phyloP scores from a whole-genome alignment of 140 eudicot species.

The Erigeron philadelphicus region DNA sequence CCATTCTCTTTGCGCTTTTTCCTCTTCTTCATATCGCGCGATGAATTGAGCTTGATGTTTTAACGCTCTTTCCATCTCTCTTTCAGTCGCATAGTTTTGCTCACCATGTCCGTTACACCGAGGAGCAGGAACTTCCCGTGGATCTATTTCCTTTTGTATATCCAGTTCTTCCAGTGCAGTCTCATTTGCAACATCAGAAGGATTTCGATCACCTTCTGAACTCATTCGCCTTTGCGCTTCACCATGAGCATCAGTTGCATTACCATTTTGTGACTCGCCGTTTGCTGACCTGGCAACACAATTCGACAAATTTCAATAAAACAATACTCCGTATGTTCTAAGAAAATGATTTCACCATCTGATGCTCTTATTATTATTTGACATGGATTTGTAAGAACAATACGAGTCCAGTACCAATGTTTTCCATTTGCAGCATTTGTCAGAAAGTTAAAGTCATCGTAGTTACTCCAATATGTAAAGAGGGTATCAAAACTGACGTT shows the following conservation, averaged over 20 bases:
- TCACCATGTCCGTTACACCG: slow-evolving; percentile 29
- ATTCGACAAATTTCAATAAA: slow-evolving; percentile 1
- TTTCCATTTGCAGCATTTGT: background rate
- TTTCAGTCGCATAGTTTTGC: slow-evolving; percentile 31
- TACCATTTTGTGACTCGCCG: slow-evolving; percentile 41
- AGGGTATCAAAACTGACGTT: background rate
- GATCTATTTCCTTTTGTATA: slow-evolving; percentile 23
- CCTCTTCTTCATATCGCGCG: slow-evolving; percentile 66
- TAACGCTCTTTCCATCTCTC: slow-evolving; percentile 65
- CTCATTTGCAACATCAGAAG: slow-evolving; percentile 36
- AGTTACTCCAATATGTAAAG: slow-evolving; percentile 13
- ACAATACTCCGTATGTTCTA: background rate
- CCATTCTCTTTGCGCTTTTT: slow-evolving; percentile 90
- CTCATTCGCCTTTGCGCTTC: slow-evolving; percentile 26
- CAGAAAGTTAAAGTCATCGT: slow-evolving; percentile 1
- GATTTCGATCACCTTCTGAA: slow-evolving; percentile 34
- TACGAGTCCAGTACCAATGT: background rate
- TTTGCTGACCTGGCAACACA: slow-evolving; percentile 50
- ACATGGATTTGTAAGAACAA: background rate
- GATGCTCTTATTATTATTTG: background rate
- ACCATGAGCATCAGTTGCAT: slow-evolving; percentile 23
- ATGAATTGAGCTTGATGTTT: slow-evolving; percentile 69
- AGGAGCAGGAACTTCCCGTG: slow-evolving; percentile 22
- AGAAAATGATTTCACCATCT: background rate
- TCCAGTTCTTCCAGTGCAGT: slow-evolving; percentile 28